Evolutionary conservation across 768 basidiomycete genomes (phyloP), one percentile per base, ranked within the genome.

Genomic region (Pleurotus platypus): DNA sequence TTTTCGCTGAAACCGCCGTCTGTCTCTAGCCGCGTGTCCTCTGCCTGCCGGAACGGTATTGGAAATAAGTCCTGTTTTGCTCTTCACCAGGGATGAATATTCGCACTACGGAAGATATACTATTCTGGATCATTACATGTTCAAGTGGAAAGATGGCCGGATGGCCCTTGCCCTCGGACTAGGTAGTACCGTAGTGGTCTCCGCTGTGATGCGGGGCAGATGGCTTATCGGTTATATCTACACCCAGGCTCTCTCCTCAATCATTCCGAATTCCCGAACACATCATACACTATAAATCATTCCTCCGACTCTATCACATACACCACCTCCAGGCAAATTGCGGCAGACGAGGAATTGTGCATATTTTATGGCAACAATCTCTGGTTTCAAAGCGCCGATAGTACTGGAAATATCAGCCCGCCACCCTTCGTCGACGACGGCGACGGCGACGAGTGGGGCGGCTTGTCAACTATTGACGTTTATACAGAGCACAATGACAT

Each of bases 31-130:
- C 18, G 74, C 80, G 6, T 71, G 72, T 15, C 61, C 61, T 30
- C 85, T 94, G 58, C 76, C 85, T 16, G 70, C 78, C 9, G 76
- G 81, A 11, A 87, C 87, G 0, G 62, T 89, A n/a, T 67, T 98
- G 59, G 95, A 97, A 69, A 81, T 86, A 62, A 89, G 89, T 60
- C 94, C 95, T 2, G 90, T 92, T 16, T 72, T 96, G n/a, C 73
- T 96, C 9, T 83, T 95, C 64, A 68, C 74, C 4, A 77, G 79
- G 56, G 76, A 82, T 22, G 92, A 94, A 71, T 94, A 93, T 62
- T 75, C 81, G 46, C 65, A 68, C 4, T 80, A 90, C 70, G 83
- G 75, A 50, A 75, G 62, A 56, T 68, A 86, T 60, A 92, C 89
- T 0, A 67, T 86, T 0, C 72, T 92, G 8, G 85, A 92, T 62